Evolutionary conservation across 495 filamentous ascomycete species (phyloP).

Genomic region (Daldinia childiae): DNA sequence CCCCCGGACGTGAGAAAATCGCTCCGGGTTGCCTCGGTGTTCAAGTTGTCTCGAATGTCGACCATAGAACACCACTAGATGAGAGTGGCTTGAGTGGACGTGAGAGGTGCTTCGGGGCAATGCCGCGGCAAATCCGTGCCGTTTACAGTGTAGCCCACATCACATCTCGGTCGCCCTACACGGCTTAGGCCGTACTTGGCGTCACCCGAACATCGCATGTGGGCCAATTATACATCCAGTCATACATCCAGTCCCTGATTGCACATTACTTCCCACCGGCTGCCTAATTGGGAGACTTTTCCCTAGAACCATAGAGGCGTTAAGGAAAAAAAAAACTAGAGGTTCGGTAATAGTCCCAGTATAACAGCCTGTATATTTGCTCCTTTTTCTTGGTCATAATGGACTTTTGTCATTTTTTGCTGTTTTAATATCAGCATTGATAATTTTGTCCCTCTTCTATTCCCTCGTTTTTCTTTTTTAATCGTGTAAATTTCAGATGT

Average conservation of each 20-base stretch:
- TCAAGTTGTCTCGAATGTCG: slow-evolving; percentile 18
- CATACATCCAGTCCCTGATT: slow-evolving; percentile 34
- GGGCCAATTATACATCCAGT: slow-evolving; percentile 40
- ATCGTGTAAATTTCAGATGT: slow-evolving; percentile 35
- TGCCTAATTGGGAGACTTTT: slow-evolving; percentile 36
- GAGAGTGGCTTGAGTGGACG: slow-evolving; percentile 26
- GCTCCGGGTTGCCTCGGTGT: slow-evolving; percentile 40
- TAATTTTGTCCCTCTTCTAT: slow-evolving; percentile 1
- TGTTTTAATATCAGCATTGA: slow-evolving; percentile 11
- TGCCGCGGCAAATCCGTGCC: slow-evolving; percentile 43
- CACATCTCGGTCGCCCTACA: slow-evolving; percentile 41
- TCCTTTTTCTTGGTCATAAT: slow-evolving; percentile 20
- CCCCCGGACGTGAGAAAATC: slow-evolving; percentile 14
- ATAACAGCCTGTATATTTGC: slow-evolving; percentile 18
- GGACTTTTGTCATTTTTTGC: slow-evolving; percentile 16
- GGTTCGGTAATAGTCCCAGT: slow-evolving; percentile 33
- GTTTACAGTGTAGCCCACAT: slow-evolving; percentile 41
- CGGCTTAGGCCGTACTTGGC: slow-evolving; percentile 42
- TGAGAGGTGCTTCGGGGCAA: slow-evolving; percentile 32
- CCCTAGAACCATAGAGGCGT: slow-evolving; percentile 28
- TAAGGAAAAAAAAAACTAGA: slow-evolving; percentile 13
- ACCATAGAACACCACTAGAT: background rate
- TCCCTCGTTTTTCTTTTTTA: slow-evolving; percentile 1
- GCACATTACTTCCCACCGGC: slow-evolving; percentile 41
- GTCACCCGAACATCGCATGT: slow-evolving; percentile 42